phyloP scores from a whole-genome alignment of 2,329 filamentous ascomycete genomes.

The Trichoderma arundinaceum region DNA sequence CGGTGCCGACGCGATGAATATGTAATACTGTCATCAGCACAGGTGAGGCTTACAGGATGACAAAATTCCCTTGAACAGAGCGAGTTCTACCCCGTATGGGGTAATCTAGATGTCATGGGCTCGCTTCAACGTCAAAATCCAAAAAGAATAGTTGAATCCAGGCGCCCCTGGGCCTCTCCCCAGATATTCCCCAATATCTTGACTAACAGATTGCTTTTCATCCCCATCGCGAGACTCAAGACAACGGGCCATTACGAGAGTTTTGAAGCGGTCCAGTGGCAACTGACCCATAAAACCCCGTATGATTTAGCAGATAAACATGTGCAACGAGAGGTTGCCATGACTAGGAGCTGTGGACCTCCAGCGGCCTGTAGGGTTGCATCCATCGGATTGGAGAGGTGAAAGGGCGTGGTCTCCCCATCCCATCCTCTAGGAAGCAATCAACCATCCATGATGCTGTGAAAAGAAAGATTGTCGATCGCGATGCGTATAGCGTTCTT shows the following conservation, averaged over 20 bases:
- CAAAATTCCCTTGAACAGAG: background rate
- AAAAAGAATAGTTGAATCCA: background rate
- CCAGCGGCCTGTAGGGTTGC: slow-evolving; percentile 4
- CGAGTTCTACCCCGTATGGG: slow-evolving; percentile 19
- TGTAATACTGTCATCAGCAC: background rate
- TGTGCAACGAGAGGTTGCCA: slow-evolving; percentile 12
- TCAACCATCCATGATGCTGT: background rate
- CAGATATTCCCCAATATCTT: slow-evolving; percentile 30
- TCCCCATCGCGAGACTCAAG: slow-evolving; percentile 2
- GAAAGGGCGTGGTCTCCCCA: background rate
- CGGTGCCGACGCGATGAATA: background rate
- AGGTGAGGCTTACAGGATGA: background rate
- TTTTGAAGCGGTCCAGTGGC: slow-evolving; percentile 10
- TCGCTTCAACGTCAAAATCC: background rate
- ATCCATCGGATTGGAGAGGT: slow-evolving; percentile 8
- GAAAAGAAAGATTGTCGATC: slow-evolving; percentile 3
- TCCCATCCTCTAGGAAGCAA: background rate
- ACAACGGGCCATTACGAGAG: slow-evolving; percentile 10
- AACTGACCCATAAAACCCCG: slow-evolving; percentile 20
- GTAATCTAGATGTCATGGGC: slow-evolving; percentile 14
- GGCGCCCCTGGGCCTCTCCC: slow-evolving; percentile 1
- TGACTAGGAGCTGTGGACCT: slow-evolving; percentile 9
- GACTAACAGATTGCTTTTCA: slow-evolving; percentile 29
- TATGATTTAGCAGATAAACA: slow-evolving; percentile 23
- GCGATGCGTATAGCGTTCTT: slow-evolving; percentile 11